Conservation (phyloP, 768 basidiomycete genomes). For the Trametes villosa region DNA sequence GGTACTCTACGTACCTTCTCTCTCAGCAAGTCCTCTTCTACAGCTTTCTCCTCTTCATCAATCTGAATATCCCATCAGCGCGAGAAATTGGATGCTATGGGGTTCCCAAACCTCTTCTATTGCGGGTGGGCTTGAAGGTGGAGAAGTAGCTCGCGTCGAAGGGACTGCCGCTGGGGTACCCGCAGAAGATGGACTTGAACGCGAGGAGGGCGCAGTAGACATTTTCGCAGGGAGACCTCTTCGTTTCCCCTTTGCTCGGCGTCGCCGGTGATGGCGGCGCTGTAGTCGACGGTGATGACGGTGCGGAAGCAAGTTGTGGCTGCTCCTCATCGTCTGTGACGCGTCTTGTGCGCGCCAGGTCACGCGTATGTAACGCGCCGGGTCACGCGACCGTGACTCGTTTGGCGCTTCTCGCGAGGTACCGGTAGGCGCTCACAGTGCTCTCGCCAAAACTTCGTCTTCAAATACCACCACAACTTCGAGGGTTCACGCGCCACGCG, state of each 20-base stretch:
- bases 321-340: too few species aligned
- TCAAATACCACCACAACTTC: too few species aligned
- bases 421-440: too few species aligned
- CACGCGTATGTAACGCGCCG: too few species aligned
- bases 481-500: too few species aligned
- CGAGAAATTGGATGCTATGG: not conserved
- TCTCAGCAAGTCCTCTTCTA: not conserved
- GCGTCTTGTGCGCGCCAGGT: too few species aligned
- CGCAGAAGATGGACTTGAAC: slow-evolving; percentile 6
- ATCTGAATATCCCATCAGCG: not conserved
- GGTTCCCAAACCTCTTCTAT: slow-evolving; percentile 5
- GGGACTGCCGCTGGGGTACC: not conserved
- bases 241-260: not conserved
- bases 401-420: too few species aligned
- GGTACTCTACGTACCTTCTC: not conserved
- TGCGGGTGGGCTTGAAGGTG: slow-evolving; percentile 12
- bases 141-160: slow-evolving; percentile 22
- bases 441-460: too few species aligned
- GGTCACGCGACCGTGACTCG: too few species aligned
- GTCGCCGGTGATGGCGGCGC: too few species aligned
- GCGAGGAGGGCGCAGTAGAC: slow-evolving; percentile 18
- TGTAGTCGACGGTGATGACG: too few species aligned
- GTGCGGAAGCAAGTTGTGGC: too few species aligned
- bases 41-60: not conserved
- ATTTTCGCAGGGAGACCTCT: not conserved